A percentile compares a stretch with the other conserved stretches of the same genome.
Conservation (phyloP, 352 stramenopile species). For the Pythium grandisporangium region DNA sequence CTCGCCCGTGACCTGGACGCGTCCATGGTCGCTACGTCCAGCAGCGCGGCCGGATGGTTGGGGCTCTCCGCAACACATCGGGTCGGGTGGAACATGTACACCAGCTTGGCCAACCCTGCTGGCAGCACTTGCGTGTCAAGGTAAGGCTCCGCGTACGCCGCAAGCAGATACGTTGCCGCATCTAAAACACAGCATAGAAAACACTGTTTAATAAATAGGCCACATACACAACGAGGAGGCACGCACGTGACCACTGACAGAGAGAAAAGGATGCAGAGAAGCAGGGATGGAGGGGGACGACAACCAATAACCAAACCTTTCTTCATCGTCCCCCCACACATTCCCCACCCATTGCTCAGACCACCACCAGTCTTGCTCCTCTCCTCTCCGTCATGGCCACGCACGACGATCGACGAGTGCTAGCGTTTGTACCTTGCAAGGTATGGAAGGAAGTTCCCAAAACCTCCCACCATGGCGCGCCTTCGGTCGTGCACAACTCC, state of each 20-base stretch:
- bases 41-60: conserved; percentile 11
- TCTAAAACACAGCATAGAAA: conserved; percentile 59
- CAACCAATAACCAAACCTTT: no score
- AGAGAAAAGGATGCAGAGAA: no score
- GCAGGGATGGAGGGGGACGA: no score
- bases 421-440: conserved; percentile 84
- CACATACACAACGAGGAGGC: conserved; percentile 17
- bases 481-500: conserved; percentile 36
- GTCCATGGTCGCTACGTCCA: conserved; percentile 7
- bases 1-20: conserved; percentile 10
- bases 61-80: conserved; percentile 50
- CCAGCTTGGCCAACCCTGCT: conserved; percentile 59
- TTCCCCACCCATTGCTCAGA: no score
- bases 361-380: no score
- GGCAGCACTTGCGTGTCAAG: conserved; percentile 69
- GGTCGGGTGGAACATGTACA: conserved; percentile 59
- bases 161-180: conserved; percentile 66
- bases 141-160: conserved; percentile 71
- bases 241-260: conserved; percentile 13
- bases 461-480: conserved; percentile 64
- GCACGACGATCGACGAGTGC: no score
- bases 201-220: conserved; percentile 58
- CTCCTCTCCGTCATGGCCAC: no score
- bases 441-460: conserved; percentile 56
- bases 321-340: no score